Evolutionary conservation across 139 green algal species (phyloP).

Genomic region (Dunaliella primolecta): DNA sequence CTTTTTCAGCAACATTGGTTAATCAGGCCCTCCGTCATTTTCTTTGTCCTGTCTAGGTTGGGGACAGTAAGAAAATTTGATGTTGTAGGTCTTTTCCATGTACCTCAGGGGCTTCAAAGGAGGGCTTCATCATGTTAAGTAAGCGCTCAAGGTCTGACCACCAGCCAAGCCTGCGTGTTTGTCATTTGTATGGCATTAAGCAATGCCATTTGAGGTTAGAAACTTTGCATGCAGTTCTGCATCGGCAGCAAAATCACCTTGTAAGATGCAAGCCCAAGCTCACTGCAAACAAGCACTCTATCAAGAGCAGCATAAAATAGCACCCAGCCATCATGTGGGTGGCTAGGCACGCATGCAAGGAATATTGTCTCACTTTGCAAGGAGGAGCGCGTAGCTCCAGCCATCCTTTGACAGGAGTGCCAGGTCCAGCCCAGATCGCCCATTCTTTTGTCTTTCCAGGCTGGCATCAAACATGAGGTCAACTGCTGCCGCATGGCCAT

Average conservation of each 20-base stretch:
- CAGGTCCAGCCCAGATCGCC: not conserved
- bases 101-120: not conserved
- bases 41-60: no score
- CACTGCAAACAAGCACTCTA: not conserved
- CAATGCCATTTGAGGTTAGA: no score
- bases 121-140: not conserved
- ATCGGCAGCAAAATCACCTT: not conserved
- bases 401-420: not conserved
- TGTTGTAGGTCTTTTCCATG: not conserved
- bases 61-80: no score
- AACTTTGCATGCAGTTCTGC: not conserved
- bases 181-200: not conserved
- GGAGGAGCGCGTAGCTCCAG: not conserved
- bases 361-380: not conserved
- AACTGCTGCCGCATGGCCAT: not conserved
- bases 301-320: not conserved
- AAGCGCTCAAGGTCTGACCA: not conserved
- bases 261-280: not conserved
- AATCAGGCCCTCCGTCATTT: no score
- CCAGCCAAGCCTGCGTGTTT: not conserved
- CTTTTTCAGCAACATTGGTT: no score
- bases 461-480: not conserved
- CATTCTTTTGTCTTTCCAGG: not conserved
- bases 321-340: not conserved
- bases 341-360: not conserved